Evolutionary conservation across 2,329 filamentous ascomycete species (phyloP).

Genomic region (Domatiomyces globalis): DNA sequence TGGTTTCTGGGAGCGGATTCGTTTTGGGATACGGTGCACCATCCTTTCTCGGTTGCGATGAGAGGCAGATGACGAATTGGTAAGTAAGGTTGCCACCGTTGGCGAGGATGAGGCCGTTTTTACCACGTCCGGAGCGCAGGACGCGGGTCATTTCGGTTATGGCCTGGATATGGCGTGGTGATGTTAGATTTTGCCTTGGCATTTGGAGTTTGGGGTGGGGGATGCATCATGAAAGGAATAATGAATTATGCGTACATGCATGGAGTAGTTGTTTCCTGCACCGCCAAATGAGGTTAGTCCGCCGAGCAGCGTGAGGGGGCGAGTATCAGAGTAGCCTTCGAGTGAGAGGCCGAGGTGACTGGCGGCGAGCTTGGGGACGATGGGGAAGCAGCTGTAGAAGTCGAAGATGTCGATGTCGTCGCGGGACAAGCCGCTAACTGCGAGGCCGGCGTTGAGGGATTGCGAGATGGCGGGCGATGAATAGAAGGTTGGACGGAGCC

Average conservation of each 20-base stretch:
- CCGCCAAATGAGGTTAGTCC: slow-evolving; percentile 56
- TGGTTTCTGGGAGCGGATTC: slow-evolving; percentile 32
- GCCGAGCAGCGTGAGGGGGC: slow-evolving; percentile 47
- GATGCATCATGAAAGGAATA: background rate
- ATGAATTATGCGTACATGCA: slow-evolving; percentile 38
- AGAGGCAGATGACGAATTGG: slow-evolving; percentile 48
- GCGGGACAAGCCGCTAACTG: slow-evolving; percentile 32
- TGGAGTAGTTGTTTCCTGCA: slow-evolving; percentile 57
- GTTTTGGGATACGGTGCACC: slow-evolving; percentile 33
- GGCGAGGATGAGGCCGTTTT: slow-evolving; percentile 45
- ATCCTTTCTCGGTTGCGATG: slow-evolving; percentile 29
- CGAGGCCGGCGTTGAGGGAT: slow-evolving; percentile 42
- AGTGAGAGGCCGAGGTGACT: slow-evolving; percentile 43
- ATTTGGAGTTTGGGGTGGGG: background rate
- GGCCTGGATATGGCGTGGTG: slow-evolving; percentile 21
- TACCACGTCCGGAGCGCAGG: slow-evolving; percentile 34
- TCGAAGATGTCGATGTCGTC: slow-evolving; percentile 47
- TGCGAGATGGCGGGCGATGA: slow-evolving; percentile 44
- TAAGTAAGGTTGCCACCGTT: slow-evolving; percentile 54
- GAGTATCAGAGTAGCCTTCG: slow-evolving; percentile 24
- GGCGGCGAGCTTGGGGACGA: slow-evolving; percentile 53
- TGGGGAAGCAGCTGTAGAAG: slow-evolving; percentile 56
- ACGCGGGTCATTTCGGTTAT: slow-evolving; percentile 43
- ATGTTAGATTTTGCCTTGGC: background rate
- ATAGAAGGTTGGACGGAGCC: slow-evolving; percentile 46